A percentile compares a stretch with the other conserved stretches of the same genome.
Evolutionary conservation across 2,329 filamentous ascomycete genomes (phyloP).

Genomic region (Periconia macrospinosa): DNA sequence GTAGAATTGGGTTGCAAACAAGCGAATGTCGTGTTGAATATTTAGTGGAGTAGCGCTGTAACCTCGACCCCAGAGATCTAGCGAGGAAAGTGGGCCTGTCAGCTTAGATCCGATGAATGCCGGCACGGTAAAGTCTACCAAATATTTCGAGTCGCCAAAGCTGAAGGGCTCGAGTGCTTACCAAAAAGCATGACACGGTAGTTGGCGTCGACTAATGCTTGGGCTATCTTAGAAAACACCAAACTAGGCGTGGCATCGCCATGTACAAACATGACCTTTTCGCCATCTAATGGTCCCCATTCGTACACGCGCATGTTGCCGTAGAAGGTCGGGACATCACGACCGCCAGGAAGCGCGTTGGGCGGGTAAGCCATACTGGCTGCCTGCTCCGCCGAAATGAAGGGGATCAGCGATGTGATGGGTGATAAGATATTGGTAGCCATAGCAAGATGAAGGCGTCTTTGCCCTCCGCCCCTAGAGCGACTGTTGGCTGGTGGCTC

Average conservation of each 20-base stretch:
- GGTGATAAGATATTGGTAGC: neutral
- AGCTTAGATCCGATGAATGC: neutral
- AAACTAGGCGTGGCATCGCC: neutral
- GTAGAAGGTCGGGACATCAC: neutral
- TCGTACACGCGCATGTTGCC: neutral
- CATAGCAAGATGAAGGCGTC: too few relatives aligned
- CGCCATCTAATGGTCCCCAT: neutral
- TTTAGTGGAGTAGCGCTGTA: neutral
- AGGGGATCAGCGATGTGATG: neutral
- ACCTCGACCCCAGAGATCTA: constrained; percentile 1
- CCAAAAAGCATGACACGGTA: constrained; percentile 1
- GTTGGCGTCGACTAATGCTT: neutral
- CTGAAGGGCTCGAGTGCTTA: neutral
- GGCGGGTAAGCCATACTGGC: constrained; percentile 1
- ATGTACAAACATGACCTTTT: constrained; percentile 1
- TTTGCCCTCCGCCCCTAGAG: too few relatives aligned
- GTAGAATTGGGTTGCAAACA: constrained; percentile 1
- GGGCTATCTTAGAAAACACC: neutral
- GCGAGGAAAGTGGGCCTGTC: neutral
- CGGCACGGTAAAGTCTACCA: neutral
- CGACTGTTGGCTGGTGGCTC: neutral
- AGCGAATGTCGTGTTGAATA: neutral
- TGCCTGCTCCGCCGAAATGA: neutral
- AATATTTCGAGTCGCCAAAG: too few relatives aligned
- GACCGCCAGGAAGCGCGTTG: neutral